Evolutionary conservation across 768 basidiomycete species (phyloP).

Genomic region (Kwoniella heveanensis): DNA sequence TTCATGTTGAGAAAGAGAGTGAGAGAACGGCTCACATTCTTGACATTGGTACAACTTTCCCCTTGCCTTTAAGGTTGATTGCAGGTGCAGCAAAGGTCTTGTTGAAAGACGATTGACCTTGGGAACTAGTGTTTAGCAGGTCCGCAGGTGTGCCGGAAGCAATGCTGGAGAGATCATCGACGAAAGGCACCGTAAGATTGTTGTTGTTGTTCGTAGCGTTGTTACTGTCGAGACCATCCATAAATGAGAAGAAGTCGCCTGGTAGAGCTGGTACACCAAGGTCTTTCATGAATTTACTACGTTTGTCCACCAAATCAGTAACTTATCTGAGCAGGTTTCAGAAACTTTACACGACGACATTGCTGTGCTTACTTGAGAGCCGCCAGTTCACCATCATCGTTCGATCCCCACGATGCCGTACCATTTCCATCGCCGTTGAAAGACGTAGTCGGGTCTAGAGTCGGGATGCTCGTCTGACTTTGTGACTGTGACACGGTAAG

Average conservation of each 20-base stretch:
- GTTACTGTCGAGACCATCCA: constrained; percentile 18
- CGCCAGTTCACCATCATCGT: constrained; percentile 43
- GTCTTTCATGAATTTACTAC: constrained; percentile 47
- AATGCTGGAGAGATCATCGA: background rate
- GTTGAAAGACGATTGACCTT: background rate
- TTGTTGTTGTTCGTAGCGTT: background rate
- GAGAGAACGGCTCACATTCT: constrained; percentile 35
- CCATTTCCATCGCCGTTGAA: constrained; percentile 15
- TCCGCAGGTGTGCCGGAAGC: background rate
- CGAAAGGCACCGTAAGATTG: constrained; percentile 2
- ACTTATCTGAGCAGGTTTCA: no score
- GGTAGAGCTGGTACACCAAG: constrained; percentile 44
- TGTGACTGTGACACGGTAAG: background rate
- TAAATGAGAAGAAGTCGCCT: constrained; percentile 40
- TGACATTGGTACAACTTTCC: constrained; percentile 30
- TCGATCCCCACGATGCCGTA: constrained; percentile 24
- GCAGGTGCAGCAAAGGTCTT: background rate
- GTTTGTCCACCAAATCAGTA: no score
- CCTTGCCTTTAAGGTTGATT: constrained; percentile 32
- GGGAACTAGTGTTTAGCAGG: background rate
- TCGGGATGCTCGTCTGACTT: background rate
- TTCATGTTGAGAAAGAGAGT: constrained; percentile 37
- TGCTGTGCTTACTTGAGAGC: constrained; percentile 38
- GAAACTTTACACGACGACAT: background rate
- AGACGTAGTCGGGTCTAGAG: background rate